Percentiles rank a stretch among this genome's conserved stretches.
Conservation (phyloP, 371 early-diverging fungal species). For the Rhizopus delemar region DNA sequence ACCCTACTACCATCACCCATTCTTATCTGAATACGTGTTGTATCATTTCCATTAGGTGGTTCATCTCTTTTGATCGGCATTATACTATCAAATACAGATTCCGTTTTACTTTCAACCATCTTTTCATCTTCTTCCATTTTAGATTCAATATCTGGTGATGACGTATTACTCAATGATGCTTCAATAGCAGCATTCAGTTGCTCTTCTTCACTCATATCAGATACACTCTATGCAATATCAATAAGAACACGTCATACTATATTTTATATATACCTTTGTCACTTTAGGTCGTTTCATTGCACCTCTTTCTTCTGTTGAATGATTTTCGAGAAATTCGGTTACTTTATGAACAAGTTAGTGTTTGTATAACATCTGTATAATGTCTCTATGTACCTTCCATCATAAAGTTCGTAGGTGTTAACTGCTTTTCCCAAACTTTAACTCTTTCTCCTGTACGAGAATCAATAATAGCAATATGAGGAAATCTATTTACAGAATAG, state of each 20-base stretch:
- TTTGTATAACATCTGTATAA: not conserved
- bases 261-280: constrained; percentile 21
- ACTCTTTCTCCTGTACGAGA: constrained; percentile 79
- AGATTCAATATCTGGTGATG: constrained; percentile 5
- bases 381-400: constrained; percentile 58
- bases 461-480: constrained; percentile 88
- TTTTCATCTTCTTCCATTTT: constrained; percentile 20
- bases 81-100: constrained; percentile 49
- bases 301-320: constrained; percentile 19
- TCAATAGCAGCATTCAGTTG: constrained; percentile 81
- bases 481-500: constrained; percentile 72
- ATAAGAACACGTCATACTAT: not conserved
- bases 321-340: constrained; percentile 51
- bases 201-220: constrained; percentile 91
- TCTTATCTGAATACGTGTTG: constrained; percentile 72
- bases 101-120: constrained; percentile 23
- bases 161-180: constrained; percentile 59
- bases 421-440: constrained; percentile 60
- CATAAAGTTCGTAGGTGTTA: constrained; percentile 64
- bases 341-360: constrained; percentile 18
- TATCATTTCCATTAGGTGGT: constrained; percentile 51
- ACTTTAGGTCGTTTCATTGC: constrained; percentile 31
- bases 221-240: constrained; percentile 27
- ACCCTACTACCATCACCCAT: constrained; percentile 69
- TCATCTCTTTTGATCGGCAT: constrained; percentile 51